Evolutionary conservation across 306 rosid genomes (phyloP), one percentile per base, ranked within the genome.

Genomic region (Fagus sylvatica): DNA sequence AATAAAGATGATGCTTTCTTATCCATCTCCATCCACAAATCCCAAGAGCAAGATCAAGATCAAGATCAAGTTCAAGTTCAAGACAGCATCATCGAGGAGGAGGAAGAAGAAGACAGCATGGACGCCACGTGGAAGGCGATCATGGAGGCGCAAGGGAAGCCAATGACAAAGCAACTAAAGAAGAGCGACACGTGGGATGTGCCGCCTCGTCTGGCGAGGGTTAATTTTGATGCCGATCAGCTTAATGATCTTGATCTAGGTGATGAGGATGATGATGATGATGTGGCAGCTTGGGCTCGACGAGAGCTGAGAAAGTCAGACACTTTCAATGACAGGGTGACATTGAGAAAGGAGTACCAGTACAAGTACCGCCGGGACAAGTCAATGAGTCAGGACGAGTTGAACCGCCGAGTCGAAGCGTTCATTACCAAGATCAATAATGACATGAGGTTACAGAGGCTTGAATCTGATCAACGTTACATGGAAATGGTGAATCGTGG

Each of bases 381-480:
- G 77, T 90, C 96, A 4, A 90, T 94, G 88, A 84, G 80, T 72
- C 88, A 75, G 6, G 98, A 92, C 16, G 98, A 94, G 67, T 42
- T 94, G 88, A 79, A 85, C 15, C 77, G 53, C 66, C 43, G 93
- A 49, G 86, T 91, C 1, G 98, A 94, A 48, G 96, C 85, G 0
- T 90, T 94, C 79, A 94, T 94, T 16, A 78, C 80, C 61, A 88
- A 84, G 70, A 60, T 94, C 67, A 90, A 91, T 43, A 41, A 74
- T 7, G 84, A 86, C 19, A 92, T 94, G 66, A 89, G 89, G 81
- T 51, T 92, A 48, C 93, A 92, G 88, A 82, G 98, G 79, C 89
- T 89, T 36, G 94, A 94, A 85, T 94, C 98, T 32, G 84, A 88
- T 36, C 94, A 89, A 72, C 90, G 91, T 34, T 83, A 81, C 81